Evolutionary conservation across 2,329 filamentous ascomycete genomes (phyloP).

Genomic region (Ceratocystis ficicola): DNA sequence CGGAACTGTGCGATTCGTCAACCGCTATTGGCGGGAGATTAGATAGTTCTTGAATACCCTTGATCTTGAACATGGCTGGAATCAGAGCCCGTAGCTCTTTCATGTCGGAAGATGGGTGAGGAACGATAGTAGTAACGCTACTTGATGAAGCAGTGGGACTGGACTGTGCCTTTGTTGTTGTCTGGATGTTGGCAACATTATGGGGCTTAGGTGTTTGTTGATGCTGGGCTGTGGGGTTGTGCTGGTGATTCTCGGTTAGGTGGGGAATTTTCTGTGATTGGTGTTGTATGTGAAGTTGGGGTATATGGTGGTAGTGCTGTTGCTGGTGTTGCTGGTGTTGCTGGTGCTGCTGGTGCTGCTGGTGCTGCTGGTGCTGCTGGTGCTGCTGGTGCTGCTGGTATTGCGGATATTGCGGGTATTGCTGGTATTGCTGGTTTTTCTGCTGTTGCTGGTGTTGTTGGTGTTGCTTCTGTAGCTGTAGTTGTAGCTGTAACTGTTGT

Average conservation of each 20-base stretch:
- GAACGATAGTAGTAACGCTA: background rate
- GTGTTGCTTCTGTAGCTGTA: no score
- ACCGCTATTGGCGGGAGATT: background rate
- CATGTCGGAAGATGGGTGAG: background rate
- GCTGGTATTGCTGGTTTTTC: no score
- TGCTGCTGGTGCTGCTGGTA: no score
- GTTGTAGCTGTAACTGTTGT: no score
- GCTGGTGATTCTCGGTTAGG: background rate
- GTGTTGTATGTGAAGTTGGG: background rate
- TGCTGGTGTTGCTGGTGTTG: no score
- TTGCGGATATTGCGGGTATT: no score
- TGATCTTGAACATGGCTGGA: constrained; percentile 12
- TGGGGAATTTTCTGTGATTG: background rate
- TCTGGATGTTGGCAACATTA: background rate
- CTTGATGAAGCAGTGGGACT: background rate
- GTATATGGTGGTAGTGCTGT: background rate
- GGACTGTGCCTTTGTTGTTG: background rate
- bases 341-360: no score
- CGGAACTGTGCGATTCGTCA: background rate
- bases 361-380: no score
- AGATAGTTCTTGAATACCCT: background rate
- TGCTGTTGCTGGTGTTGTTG: no score
- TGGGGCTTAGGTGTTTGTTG: background rate
- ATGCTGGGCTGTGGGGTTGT: background rate
- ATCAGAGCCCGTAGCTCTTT: constrained; percentile 13